These are phyloP conservation scores for Epichloe scottii DNA, from an alignment of 2,329 filamentous ascomycete genomes.

Conservation along the genomic window DNA sequence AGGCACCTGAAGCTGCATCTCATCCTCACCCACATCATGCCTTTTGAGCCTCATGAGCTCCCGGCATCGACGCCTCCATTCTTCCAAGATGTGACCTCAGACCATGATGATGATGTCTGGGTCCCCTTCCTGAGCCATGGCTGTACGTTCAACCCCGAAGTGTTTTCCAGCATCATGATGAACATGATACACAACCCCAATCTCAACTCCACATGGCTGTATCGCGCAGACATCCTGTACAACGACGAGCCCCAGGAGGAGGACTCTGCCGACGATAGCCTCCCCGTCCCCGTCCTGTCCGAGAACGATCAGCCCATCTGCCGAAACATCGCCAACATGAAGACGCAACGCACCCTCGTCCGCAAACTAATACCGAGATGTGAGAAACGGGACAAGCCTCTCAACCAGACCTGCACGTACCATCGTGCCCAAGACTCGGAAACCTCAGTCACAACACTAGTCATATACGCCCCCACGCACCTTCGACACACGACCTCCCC, in stretches of 20 bases:
- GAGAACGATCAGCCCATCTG: conserved; percentile 3
- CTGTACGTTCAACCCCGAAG: conserved; percentile 50
- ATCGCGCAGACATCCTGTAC: conserved; percentile 61
- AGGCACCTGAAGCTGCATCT: neutral
- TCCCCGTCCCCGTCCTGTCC: neutral
- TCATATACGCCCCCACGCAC: conserved; percentile 70
- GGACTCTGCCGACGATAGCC: conserved; percentile 1
- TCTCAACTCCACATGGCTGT: conserved; percentile 64
- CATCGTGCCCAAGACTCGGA: conserved; percentile 29
- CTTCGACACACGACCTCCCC: conserved; percentile 50
- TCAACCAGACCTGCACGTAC: conserved; percentile 76
- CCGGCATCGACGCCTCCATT: conserved; percentile 14
- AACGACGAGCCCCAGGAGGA: conserved; percentile 13
- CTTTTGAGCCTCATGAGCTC: conserved; percentile 19
- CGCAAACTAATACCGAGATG: conserved; percentile 75
- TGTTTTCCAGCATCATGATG: conserved; percentile 56
- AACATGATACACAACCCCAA: conserved; percentile 72
- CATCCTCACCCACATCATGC: conserved; percentile 6
- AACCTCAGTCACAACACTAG: conserved; percentile 22
- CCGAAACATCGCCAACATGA: conserved; percentile 14
- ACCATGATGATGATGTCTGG: conserved; percentile 27
- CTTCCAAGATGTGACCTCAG: conserved; percentile 14
- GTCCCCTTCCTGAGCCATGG: conserved; percentile 39
- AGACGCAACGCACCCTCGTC: conserved; percentile 52
- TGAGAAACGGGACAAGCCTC: conserved; percentile 55